Base-by-base conservation (phyloP, 352 stramenopile species). In the Globisporangium camurandrum region DNA sequence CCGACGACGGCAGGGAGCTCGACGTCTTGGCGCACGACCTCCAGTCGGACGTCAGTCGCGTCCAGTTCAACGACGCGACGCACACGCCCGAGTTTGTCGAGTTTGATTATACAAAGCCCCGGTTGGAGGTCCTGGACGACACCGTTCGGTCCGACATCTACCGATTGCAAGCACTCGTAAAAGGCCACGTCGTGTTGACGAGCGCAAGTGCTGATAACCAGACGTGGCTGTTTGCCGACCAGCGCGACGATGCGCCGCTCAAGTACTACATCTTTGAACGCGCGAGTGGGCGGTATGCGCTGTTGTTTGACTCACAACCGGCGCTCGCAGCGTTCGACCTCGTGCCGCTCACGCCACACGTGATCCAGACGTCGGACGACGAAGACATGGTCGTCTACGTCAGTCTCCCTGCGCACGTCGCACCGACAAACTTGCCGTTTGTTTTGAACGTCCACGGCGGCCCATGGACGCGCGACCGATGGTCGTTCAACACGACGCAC, bases 191-290 rank as follows among this genome's bases (percentile, higher is more conserved):
- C 20, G 61, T 43, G 61, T 56, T 69, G 20, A 61, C 68, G 24
- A 68, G 58, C 26, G 57, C 44, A 5, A 68, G 54, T 30, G 57
- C 61, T 14, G 64, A 77, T 55, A 78, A 93, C 46, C 49, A 64
- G 20, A 78, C 74, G 16, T 94, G 76, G 79, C 64, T 75, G 20
- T 79, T 56, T 54, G 56, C 48, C 22, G 71, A 71, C 22, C 57
- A 79, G n/a, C 69, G 88, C n/a, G 64, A 94, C 53, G 71, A 93
- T 49, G 54, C 48, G 22, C 66, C 65, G 36, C 57, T 65, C 42
- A 62, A 66, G 53, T 78, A 75, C 54, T 78, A 68, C 53, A 63
- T 72, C 48, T 75, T 65, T 42, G 58, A 68, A 39, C 68, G 68
- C 14, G 23, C 37, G 39, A 59, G 48, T 17, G 50, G 57, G 28